phyloP scores from a whole-genome alignment of 352 stramenopile genomes.

The Hyaloperonospora brassicae region DNA sequence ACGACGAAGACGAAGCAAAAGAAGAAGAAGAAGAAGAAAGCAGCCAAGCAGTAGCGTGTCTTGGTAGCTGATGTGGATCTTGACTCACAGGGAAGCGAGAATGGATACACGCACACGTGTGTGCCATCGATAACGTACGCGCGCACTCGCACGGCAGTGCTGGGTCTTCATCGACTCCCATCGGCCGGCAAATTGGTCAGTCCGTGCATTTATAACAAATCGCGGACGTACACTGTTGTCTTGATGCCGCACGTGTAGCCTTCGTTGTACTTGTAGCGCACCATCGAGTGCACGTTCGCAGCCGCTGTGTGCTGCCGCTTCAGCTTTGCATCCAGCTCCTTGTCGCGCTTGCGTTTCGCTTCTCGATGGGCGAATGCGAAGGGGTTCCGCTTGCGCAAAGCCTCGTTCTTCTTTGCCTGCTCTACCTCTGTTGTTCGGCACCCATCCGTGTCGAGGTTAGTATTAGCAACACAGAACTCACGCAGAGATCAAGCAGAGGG shows the following conservation, averaged over 20 bases:
- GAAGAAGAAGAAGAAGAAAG: conserved; percentile 33
- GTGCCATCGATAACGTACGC: too few species aligned
- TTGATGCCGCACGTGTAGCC: conserved; percentile 88
- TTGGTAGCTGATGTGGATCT: conserved; percentile 1
- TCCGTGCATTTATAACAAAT: conserved; percentile 52
- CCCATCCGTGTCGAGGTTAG: neutral
- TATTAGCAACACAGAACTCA: neutral
- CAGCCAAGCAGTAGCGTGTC: conserved; percentile 9
- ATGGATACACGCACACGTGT: too few species aligned
- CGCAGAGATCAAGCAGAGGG: neutral
- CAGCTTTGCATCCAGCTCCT: conserved; percentile 36
- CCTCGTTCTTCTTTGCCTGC: conserved; percentile 52
- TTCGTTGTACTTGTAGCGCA: conserved; percentile 88
- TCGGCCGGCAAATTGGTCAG: too few species aligned
- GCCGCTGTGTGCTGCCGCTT: conserved; percentile 21
- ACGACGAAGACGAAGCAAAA: conserved; percentile 49
- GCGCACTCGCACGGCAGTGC: too few species aligned
- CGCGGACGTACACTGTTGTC: conserved; percentile 77
- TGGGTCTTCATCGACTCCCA: too few species aligned
- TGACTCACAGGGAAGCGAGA: neutral
- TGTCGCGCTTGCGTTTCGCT: conserved; percentile 64
- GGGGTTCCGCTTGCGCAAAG: conserved; percentile 58
- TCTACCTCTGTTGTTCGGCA: conserved; percentile 36
- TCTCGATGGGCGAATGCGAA: conserved; percentile 79
- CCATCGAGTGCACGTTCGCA: conserved; percentile 26